Base-by-base conservation (phyloP, 257 asterid species). In the Paulownia fortunei region DNA sequence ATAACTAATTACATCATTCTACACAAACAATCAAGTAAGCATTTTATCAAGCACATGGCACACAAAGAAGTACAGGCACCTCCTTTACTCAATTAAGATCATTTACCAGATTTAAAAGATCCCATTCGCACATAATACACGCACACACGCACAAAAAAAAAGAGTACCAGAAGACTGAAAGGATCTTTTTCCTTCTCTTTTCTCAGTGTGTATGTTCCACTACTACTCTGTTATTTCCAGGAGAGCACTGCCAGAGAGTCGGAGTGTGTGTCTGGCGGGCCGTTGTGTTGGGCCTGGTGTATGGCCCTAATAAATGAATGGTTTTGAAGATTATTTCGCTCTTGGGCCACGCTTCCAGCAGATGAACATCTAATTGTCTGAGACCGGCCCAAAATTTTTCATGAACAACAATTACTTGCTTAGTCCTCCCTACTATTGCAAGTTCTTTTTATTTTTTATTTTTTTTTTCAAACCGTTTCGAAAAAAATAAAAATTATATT, bases 21-120 rank as follows among this genome's bases (percentile, higher is more conserved):
- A 39, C 49, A 64, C 63, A 64, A 10, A 77, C 3, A 62, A 26
- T 54, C 73, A 12, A 39, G 46, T 26, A 44, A 49, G 69, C 84
- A 85, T 82, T 85, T 74, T 23, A 66, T 77, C 88, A 58, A 86
- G 49, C 86, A 69, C 63, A 34, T 81, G 55, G 68, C 32, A 15
- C 19, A 34, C 74, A 37, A 49, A n/a, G 23, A 58, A 8, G 16
- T 34, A 12, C 59, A 58, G 2, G n/a, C 72, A 49, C 39, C 10
- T 13, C 59, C 16, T 8, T 19, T 5, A 49, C n/a, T 18, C 36
- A 36, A 21, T 21, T 30, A 7, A 52, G 13, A 68, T 23, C 56
- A 37, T 47, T 16, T 30, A 39, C n/a, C n/a, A n/a, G n/a, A n/a
- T n/a, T n/a, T n/a, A n/a, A n/a, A n/a, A n/a, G n/a, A 41, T 66